Conservation (phyloP, 306 rosid species). For the Prunus dulcis region DNA sequence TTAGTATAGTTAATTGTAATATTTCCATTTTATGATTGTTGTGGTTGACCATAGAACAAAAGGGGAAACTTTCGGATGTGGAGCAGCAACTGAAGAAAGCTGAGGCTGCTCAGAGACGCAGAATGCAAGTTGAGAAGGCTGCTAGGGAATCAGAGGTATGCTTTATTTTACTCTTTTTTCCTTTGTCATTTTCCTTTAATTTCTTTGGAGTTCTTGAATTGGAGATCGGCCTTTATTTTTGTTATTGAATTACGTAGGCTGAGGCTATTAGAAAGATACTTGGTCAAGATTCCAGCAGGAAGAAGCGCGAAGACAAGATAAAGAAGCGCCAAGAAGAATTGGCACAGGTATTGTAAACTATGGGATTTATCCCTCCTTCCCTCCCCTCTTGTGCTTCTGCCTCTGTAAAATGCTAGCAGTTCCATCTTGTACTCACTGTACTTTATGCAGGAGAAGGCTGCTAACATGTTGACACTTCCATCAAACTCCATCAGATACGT, state of each 20-base stretch:
- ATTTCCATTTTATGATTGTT: slow-evolving; percentile 19
- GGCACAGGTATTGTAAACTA: slow-evolving; percentile 63
- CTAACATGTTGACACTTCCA: slow-evolving; percentile 56
- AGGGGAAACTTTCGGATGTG: slow-evolving; percentile 74
- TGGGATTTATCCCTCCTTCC: background rate
- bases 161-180: slow-evolving; percentile 14
- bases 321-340: slow-evolving; percentile 90
- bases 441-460: slow-evolving; percentile 74
- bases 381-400: background rate
- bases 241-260: slow-evolving; percentile 48
- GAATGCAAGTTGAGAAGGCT: slow-evolving; percentile 90
- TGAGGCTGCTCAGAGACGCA: slow-evolving; percentile 92
- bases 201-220: slow-evolving; percentile 9
- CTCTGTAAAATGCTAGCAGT: background rate
- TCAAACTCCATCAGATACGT: slow-evolving; percentile 67
- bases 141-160: slow-evolving; percentile 87
- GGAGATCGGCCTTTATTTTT: background rate
- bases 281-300: slow-evolving; percentile 94
- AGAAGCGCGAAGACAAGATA: slow-evolving; percentile 82
- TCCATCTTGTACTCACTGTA: background rate
- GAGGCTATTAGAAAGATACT: slow-evolving; percentile 95
- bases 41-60: slow-evolving; percentile 61
- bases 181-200: background rate
- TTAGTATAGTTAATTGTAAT: slow-evolving; percentile 16
- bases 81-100: slow-evolving; percentile 92